Percentiles rank a stretch among this genome's conserved stretches.
These are phyloP conservation scores for Xerocomellus amylosporus DNA, from an alignment of 768 basidiomycete species.

Conservation along the genomic window DNA sequence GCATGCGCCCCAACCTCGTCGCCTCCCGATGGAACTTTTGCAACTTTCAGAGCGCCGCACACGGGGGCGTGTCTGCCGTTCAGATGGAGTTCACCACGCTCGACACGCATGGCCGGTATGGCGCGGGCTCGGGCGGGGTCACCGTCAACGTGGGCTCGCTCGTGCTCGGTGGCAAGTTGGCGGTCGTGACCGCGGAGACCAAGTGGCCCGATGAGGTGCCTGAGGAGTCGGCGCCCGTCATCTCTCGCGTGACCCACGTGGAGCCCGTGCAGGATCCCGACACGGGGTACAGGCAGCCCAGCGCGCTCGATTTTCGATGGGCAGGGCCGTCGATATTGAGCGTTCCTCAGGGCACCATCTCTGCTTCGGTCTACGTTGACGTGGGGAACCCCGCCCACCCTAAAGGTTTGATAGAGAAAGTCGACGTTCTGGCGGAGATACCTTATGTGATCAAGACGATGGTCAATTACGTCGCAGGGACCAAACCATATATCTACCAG, in stretches of 20 bases:
- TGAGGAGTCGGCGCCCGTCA: conserved; percentile 45
- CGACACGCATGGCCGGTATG: conserved; percentile 73
- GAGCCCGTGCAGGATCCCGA: conserved; percentile 64
- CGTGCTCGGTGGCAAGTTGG: conserved; percentile 77
- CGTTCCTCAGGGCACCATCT: conserved; percentile 50
- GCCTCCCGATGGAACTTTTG: conserved; percentile 95
- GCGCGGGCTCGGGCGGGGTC: conserved; percentile 79
- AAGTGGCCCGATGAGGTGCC: conserved; percentile 64
- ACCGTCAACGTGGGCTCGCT: conserved; percentile 82
- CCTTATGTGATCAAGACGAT: conserved; percentile 90
- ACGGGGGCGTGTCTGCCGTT: conserved; percentile 77
- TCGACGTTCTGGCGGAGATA: conserved; percentile 93
- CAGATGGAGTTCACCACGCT: conserved; percentile 96
- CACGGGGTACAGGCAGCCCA: conserved; percentile 79
- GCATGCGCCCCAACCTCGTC: conserved; percentile 94
- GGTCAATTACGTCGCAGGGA: conserved; percentile 89
- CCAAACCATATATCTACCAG: conserved; percentile 94
- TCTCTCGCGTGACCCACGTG: conserved; percentile 67
- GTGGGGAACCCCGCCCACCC: conserved; percentile 57
- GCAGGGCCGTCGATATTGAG: conserved; percentile 60
- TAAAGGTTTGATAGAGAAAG: conserved; percentile 84
- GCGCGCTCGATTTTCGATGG: conserved; percentile 73
- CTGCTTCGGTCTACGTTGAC: conserved; percentile 55
- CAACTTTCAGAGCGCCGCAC: conserved; percentile 76
- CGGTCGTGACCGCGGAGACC: conserved; percentile 74